Evolutionary conservation across 768 basidiomycete genomes (phyloP).

Genomic region (Hortiboletus campestris): DNA sequence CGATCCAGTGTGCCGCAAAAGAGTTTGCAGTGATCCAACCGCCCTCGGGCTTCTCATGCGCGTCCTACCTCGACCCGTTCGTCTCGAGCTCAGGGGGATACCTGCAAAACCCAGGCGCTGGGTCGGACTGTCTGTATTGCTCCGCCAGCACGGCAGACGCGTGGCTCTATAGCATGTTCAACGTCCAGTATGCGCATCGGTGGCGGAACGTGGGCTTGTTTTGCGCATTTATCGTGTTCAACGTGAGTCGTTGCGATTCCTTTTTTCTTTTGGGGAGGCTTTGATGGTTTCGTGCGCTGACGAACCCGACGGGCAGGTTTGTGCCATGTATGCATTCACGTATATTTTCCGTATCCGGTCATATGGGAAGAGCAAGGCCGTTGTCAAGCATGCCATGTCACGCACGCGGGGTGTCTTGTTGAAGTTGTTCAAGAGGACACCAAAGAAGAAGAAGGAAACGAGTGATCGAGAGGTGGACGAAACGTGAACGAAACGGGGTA

Average conservation of each 20-base stretch:
- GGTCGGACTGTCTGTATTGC: slow-evolving; percentile 51
- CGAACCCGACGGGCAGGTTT: slow-evolving; percentile 33
- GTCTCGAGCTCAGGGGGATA: slow-evolving; percentile 46
- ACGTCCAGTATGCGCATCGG: slow-evolving; percentile 52
- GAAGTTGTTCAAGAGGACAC: background rate
- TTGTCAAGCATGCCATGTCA: background rate
- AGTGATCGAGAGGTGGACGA: background rate
- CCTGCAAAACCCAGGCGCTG: slow-evolving; percentile 40
- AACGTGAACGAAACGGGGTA: background rate
- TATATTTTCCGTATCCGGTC: slow-evolving; percentile 53
- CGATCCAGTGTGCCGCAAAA: slow-evolving; percentile 52
- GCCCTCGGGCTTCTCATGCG: slow-evolving; percentile 47
- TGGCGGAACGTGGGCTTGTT: slow-evolving; percentile 52
- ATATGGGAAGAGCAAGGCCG: slow-evolving; percentile 11
- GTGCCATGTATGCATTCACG: slow-evolving; percentile 48
- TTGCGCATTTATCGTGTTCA: slow-evolving; percentile 41
- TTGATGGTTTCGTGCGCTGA: background rate
- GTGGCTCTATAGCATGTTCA: slow-evolving; percentile 46
- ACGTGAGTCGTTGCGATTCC: slow-evolving; percentile 33
- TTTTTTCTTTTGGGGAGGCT: no score
- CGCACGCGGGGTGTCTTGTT: background rate
- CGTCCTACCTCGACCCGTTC: slow-evolving; percentile 43
- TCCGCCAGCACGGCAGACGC: slow-evolving; percentile 55
- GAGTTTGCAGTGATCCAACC: slow-evolving; percentile 61
- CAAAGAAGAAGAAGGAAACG: background rate